Conservation (phyloP, 1,139 yeast species). For the Zygosaccharomyces sapae region DNA sequence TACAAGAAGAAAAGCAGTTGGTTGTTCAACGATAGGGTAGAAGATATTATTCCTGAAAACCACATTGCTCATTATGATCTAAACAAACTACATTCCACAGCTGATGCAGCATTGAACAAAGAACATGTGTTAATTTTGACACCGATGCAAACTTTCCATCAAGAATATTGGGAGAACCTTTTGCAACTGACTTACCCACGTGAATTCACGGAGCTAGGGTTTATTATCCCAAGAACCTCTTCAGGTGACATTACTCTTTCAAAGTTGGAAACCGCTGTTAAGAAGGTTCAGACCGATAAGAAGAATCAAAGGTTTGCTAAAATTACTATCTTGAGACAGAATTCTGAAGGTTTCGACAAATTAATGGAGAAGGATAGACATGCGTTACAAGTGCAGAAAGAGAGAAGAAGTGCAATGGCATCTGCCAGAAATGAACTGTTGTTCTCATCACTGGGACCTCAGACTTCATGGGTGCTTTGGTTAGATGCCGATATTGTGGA, state of each 20-base stretch:
- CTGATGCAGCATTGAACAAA: conserved; percentile 63
- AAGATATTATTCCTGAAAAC: conserved; percentile 58
- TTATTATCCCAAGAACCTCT: conserved; percentile 75
- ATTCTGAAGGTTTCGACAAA: conserved; percentile 64
- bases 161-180: conserved; percentile 83
- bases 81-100: conserved; percentile 66
- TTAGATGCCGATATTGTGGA: conserved; percentile 91
- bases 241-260: conserved; percentile 78
- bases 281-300: conserved; percentile 57
- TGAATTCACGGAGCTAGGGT: conserved; percentile 78
- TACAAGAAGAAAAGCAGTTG: conserved; percentile 45
- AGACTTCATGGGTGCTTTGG: conserved; percentile 95
- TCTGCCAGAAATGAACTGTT: conserved; percentile 86
- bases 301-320: conserved; percentile 64
- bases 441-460: conserved; percentile 84
- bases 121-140: conserved; percentile 82
- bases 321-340: conserved; percentile 85
- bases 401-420: conserved; percentile 87
- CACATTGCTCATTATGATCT: conserved; percentile 82
- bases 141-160: conserved; percentile 82
- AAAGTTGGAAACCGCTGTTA: conserved; percentile 67
- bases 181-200: conserved; percentile 75
- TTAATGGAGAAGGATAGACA: conserved; percentile 79
- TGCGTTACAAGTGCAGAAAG: conserved; percentile 71
- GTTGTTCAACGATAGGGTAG: conserved; percentile 46